Evolutionary conservation across 805 yeast species (phyloP).

Genomic region (Wickerhamiella spandovensis): DNA sequence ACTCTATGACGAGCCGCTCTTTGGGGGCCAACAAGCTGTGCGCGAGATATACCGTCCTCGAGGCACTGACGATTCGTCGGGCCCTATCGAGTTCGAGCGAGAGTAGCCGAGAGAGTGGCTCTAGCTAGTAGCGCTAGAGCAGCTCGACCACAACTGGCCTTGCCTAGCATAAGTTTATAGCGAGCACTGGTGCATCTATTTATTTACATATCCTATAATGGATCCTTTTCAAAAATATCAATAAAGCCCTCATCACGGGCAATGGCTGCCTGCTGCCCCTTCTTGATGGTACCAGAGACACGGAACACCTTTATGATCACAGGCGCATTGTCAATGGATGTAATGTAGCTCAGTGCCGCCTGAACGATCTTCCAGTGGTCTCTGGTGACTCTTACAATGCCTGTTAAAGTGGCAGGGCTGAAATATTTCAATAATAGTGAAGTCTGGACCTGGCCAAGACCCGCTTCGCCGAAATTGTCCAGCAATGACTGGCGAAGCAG

Average conservation of each 20-base stretch:
- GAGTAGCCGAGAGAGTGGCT: too few relatives aligned
- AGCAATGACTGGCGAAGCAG: conserved; percentile 44
- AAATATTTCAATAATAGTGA: conserved; percentile 62
- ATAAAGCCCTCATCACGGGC: conserved; percentile 27
- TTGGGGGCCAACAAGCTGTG: conserved; percentile 38
- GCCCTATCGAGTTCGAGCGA: conserved; percentile 38
- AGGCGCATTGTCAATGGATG: conserved; percentile 33
- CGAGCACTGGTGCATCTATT: too few relatives aligned
- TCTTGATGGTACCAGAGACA: conserved; percentile 78
- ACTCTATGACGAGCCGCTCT: conserved; percentile 47
- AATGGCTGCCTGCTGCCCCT: conserved; percentile 62
- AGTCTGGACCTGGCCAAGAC: conserved; percentile 49
- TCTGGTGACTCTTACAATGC: conserved; percentile 66
- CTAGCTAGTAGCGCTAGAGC: too few relatives aligned
- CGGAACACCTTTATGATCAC: conserved; percentile 50
- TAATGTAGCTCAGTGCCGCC: conserved; percentile 42
- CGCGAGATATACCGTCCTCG: conserved; percentile 36
- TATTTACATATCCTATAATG: not conserved
- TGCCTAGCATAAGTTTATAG: too few relatives aligned
- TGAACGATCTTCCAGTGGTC: conserved; percentile 48
- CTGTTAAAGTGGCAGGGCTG: conserved; percentile 68
- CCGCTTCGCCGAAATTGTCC: conserved; percentile 65
- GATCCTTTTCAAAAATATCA: not conserved
- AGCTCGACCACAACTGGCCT: too few relatives aligned
- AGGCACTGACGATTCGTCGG: conserved; percentile 21